Percentiles rank a stretch among this genome's conserved stretches.
These are phyloP conservation scores for Taphrina sp. DNA, from an alignment of 1,139 yeast species.

Conservation along the genomic window DNA sequence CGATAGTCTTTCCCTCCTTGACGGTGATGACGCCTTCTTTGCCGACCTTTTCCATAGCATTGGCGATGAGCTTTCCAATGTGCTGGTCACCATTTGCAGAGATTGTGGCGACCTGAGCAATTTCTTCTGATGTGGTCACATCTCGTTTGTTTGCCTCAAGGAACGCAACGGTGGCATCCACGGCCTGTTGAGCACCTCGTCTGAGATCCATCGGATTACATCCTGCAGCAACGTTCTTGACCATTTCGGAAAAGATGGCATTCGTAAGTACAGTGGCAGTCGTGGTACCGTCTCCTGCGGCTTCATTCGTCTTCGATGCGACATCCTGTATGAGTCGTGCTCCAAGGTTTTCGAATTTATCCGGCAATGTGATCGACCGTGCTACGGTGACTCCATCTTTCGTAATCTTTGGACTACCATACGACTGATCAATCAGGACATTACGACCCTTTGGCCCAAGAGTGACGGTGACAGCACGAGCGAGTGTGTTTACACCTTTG, in stretches of 20 bases:
- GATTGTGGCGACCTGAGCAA: slow-evolving; percentile 98
- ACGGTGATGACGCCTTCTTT: slow-evolving; percentile 99
- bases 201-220: slow-evolving; percentile 99
- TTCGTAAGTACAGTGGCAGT: slow-evolving; percentile 97
- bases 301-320: slow-evolving; percentile 96
- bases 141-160: slow-evolving; percentile 90
- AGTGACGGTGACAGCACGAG: slow-evolving; percentile 96
- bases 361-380: slow-evolving; percentile 72
- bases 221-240: slow-evolving; percentile 98
- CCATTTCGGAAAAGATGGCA: slow-evolving; percentile 95
- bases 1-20: slow-evolving; percentile 94
- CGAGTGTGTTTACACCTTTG: slow-evolving; percentile 93
- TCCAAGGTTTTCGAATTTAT: slow-evolving; percentile 95
- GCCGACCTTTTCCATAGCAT: slow-evolving; percentile 99
- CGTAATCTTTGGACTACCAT: slow-evolving; percentile 97
- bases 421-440: slow-evolving; percentile 93
- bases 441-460: slow-evolving; percentile 98
- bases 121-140: slow-evolving; percentile 94
- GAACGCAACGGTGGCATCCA: slow-evolving; percentile 88
- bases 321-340: slow-evolving; percentile 96
- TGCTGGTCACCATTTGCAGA: slow-evolving; percentile 97
- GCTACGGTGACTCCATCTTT: slow-evolving; percentile 99
- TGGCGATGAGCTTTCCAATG: slow-evolving; percentile 89
- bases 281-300: slow-evolving; percentile 99
- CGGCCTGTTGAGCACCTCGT: slow-evolving; percentile 98